A percentile compares a stretch with the other conserved stretches of the same genome.
These are phyloP conservation scores for Hypericum perforatum DNA, from an alignment of 345 rosid species.

Conservation along the genomic window DNA sequence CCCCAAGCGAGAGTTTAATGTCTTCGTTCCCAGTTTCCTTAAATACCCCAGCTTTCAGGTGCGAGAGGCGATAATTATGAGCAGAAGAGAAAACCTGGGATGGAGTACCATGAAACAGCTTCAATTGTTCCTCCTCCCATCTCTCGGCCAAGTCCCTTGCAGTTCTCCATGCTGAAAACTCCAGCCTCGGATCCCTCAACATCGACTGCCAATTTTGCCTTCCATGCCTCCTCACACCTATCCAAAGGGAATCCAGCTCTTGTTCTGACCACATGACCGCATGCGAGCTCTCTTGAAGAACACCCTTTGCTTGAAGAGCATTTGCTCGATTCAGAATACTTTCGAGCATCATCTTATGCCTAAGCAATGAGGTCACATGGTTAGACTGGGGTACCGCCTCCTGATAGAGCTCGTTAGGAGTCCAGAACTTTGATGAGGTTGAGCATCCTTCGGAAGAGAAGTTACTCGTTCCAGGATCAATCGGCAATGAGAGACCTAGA, in stretches of 20 bases:
- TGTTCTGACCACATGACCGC: conserved; percentile 34
- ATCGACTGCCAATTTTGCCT: conserved; percentile 39
- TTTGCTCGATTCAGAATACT: conserved; percentile 21
- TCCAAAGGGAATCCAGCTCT: conserved; percentile 45
- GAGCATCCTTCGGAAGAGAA: conserved; percentile 9
- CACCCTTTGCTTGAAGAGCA: conserved; percentile 16
- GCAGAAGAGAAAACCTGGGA: conserved; percentile 12
- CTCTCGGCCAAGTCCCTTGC: conserved; percentile 30
- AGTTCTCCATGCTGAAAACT: conserved; percentile 29
- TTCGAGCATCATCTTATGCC: conserved; percentile 33
- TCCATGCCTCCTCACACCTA: conserved; percentile 44
- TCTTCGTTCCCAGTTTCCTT: conserved; percentile 21
- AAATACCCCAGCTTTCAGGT: conserved; percentile 10
- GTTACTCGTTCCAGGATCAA: conserved; percentile 16
- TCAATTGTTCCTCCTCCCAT: conserved; percentile 39
- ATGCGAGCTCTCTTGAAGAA: conserved; percentile 18
- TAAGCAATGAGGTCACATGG: conserved; percentile 16
- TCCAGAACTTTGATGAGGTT: conserved; percentile 6
- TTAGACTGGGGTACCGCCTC: conserved; percentile 15
- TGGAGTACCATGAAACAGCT: conserved; percentile 18
- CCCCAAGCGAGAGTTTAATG: conserved; percentile 31
- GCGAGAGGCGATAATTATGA: conserved; percentile 10
- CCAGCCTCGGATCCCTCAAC: conserved; percentile 32
- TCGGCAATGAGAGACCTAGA: conserved; percentile 20
- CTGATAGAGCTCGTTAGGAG: conserved; percentile 12